A percentile compares a stretch with the other conserved stretches of the same genome.
Conservation (phyloP, 495 filamentous ascomycete genomes). For the Aspergillus sclerotiicarbonarius region DNA sequence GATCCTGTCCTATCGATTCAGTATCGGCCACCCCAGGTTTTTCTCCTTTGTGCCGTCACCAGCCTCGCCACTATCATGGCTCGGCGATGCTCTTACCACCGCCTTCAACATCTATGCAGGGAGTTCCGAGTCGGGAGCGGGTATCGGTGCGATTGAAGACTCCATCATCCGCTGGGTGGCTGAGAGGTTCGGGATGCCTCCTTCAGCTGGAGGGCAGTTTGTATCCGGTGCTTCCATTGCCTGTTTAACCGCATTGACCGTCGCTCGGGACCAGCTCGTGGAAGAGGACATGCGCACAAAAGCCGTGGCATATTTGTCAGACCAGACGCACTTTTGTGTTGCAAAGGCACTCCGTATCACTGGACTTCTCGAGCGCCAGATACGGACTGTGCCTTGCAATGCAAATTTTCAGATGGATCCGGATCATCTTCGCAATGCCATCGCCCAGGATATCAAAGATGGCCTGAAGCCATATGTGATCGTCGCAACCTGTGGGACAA, state of each 20-base stretch:
- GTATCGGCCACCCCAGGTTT: not conserved
- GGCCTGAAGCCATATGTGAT: constrained; percentile 24
- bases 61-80: not conserved
- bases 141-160: not conserved
- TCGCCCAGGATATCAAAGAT: constrained; percentile 12
- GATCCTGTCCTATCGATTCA: constrained; percentile 3
- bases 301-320: constrained; percentile 25
- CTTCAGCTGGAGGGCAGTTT: constrained; percentile 6
- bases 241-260: not conserved
- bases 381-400: constrained; percentile 18
- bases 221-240: constrained; percentile 13
- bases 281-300: not conserved
- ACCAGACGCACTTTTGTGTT: constrained; percentile 26
- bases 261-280: constrained; percentile 7
- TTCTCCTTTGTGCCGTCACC: constrained; percentile 7
- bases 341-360: constrained; percentile 23
- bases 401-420: constrained; percentile 15
- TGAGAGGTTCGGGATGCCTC: constrained; percentile 1
- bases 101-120: constrained; percentile 7
- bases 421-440: constrained; percentile 1
- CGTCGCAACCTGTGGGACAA: constrained; percentile 26
- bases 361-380: constrained; percentile 20
- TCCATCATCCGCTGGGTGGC: constrained; percentile 2
- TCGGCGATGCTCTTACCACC: constrained; percentile 5
- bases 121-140: constrained; percentile 4